Evolutionary conservation across 2,329 filamentous ascomycete species (phyloP).

Genomic region (Lasiodiplodia sp.): DNA sequence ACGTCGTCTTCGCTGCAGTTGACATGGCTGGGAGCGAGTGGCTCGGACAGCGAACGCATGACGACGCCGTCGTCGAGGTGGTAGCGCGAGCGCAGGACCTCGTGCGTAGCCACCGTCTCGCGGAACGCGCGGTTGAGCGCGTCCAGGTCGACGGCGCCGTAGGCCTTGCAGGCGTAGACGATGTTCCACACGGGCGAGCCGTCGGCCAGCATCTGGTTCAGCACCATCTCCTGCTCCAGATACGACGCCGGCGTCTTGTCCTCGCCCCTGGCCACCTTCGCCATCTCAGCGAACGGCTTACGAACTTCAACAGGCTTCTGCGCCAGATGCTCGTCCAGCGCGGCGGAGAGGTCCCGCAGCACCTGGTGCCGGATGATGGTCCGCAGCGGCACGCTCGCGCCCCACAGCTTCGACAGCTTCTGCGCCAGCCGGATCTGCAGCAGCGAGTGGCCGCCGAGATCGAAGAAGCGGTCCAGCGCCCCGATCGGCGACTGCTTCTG

Average conservation of each 20-base stretch:
- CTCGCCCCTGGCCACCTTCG: background rate
- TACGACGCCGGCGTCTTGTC: conserved; percentile 10
- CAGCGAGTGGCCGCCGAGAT: conserved; percentile 29
- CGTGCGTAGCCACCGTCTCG: conserved; percentile 7
- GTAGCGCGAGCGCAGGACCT: conserved; percentile 23
- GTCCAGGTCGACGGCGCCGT: background rate
- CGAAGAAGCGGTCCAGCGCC: conserved; percentile 28
- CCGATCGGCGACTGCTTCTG: background rate
- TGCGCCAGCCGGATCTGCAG: conserved; percentile 30
- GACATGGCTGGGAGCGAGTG: background rate
- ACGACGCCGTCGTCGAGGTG: background rate
- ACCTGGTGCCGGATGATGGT: conserved; percentile 26
- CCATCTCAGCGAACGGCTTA: background rate
- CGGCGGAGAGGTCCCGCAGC: conserved; percentile 15
- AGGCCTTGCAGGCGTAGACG: conserved; percentile 9
- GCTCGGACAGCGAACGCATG: background rate
- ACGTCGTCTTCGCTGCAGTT: background rate
- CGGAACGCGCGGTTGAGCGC: background rate
- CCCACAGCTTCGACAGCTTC: conserved; percentile 24
- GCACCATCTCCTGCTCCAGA: conserved; percentile 12
- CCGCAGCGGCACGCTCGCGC: conserved; percentile 16
- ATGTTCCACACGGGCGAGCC: conserved; percentile 15
- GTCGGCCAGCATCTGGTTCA: conserved; percentile 3
- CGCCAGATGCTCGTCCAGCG: conserved; percentile 10
- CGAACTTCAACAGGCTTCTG: background rate